phyloP scores from a whole-genome alignment of 768 basidiomycete species.

The Suillus discolor region DNA sequence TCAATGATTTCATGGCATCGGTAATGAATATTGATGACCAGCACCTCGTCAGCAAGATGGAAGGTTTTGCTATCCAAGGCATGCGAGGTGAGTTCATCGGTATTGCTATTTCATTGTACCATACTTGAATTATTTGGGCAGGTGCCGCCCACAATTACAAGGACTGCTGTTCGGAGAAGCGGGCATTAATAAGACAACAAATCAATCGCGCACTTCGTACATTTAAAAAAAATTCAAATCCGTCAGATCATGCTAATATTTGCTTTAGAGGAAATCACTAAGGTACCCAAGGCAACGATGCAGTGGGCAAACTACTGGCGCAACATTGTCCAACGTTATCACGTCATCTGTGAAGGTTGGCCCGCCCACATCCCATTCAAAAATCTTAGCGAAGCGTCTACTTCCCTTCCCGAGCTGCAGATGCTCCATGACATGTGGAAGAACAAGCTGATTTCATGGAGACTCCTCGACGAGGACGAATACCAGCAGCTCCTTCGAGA shows the following conservation, averaged over 20 bases:
- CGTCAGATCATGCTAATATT: not conserved
- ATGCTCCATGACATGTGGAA: conserved; percentile 7
- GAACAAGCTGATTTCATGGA: conserved; percentile 3
- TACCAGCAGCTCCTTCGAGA: not conserved
- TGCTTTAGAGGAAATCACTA: conserved; percentile 8
- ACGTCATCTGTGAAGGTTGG: conserved; percentile 10
- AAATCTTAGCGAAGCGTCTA: conserved; percentile 8
- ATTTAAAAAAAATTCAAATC: not conserved
- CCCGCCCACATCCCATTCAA: conserved; percentile 6
- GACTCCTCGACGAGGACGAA: not conserved
- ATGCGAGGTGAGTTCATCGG: conserved; percentile 7
- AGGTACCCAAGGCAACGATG: conserved; percentile 9
- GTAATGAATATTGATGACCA: conserved; percentile 6
- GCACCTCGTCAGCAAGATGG: conserved; percentile 13
- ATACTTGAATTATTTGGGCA: not conserved
- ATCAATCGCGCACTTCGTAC: not conserved
- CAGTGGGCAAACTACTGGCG: conserved; percentile 8
- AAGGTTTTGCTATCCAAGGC: conserved; percentile 12
- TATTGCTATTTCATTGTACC: not conserved
- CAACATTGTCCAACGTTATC: conserved; percentile 1
- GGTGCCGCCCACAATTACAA: not conserved
- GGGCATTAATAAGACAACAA: not conserved
- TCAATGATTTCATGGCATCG: not conserved
- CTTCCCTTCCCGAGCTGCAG: conserved; percentile 6
- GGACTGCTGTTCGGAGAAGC: not conserved